A percentile compares a stretch with the other conserved stretches of the same genome.
phyloP scores from a whole-genome alignment of 768 basidiomycete genomes.

The Cantharellus anzutake region DNA sequence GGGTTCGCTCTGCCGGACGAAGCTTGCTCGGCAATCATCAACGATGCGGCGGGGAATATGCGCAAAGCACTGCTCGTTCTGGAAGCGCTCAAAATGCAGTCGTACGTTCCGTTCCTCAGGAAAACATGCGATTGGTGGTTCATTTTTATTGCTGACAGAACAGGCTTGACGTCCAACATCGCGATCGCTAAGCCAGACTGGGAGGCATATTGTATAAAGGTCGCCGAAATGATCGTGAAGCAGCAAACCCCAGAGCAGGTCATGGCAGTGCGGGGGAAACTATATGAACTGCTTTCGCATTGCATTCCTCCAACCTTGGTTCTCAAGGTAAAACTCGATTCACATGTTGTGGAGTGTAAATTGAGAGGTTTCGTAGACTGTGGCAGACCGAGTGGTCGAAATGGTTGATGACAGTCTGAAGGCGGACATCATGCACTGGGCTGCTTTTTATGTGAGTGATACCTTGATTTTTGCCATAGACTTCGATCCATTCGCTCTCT shows the following conservation, averaged over 20 bases:
- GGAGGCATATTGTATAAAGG: constrained; percentile 90
- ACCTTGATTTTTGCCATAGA: constrained; percentile 2
- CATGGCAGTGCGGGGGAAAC: constrained; percentile 80
- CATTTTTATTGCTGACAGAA: constrained; percentile 23
- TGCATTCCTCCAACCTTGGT: constrained; percentile 91
- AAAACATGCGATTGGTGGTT: constrained; percentile 1
- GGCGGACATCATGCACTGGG: constrained; percentile 93
- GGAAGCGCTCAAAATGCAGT: constrained; percentile 94
- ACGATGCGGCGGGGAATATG: constrained; percentile 74
- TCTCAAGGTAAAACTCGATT: constrained; percentile 44
- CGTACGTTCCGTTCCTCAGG: constrained; percentile 28
- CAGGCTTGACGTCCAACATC: constrained; percentile 62
- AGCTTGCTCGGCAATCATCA: constrained; percentile 53
- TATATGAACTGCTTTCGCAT: constrained; percentile 90
- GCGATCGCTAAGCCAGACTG: constrained; percentile 95
- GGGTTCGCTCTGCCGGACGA: constrained; percentile 65
- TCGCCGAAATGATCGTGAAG: constrained; percentile 73
- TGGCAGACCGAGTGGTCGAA: constrained; percentile 73
- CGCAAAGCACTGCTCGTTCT: constrained; percentile 88
- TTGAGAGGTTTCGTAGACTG: constrained; percentile 35
- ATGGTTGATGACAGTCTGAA: constrained; percentile 80
- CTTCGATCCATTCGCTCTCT: not conserved
- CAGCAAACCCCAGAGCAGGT: constrained; percentile 81
- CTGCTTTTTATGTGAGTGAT: constrained; percentile 72
- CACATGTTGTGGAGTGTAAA: not conserved